Evolutionary conservation across 345 rosid genomes (phyloP).

Genomic region (Bretschneidera sinensis): DNA sequence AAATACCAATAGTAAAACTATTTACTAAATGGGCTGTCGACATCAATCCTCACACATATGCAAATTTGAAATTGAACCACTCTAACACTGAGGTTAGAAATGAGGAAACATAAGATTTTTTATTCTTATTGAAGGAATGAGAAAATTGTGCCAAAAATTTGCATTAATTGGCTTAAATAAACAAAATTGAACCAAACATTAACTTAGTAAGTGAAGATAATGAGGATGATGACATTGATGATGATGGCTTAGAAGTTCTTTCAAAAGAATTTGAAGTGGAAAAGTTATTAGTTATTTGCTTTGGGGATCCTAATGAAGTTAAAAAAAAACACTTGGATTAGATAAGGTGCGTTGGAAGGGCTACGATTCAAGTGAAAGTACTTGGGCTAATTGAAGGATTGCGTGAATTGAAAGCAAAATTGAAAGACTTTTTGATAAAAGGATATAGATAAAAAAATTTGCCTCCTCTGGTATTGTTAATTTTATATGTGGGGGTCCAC

Average conservation of each 20-base stretch:
- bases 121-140: slow-evolving; percentile 20
- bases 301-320: slow-evolving; percentile 19
- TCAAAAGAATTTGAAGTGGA: slow-evolving; percentile 21
- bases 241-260: slow-evolving; percentile 11
- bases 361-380: slow-evolving; percentile 29
- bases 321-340: slow-evolving; percentile 7
- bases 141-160: slow-evolving; percentile 20
- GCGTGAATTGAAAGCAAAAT: slow-evolving; percentile 23
- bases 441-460: slow-evolving; percentile 28
- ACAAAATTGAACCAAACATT: slow-evolving; percentile 13
- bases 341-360: slow-evolving; percentile 35
- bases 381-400: slow-evolving; percentile 35
- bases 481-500: slow-evolving; percentile 41
- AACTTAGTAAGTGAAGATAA: slow-evolving; percentile 10
- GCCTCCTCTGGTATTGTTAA: slow-evolving; percentile 35
- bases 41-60: slow-evolving; percentile 29
- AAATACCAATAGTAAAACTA: too few species aligned
- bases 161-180: slow-evolving; percentile 5
- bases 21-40: slow-evolving; percentile 49
- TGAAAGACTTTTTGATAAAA: slow-evolving; percentile 29
- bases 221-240: slow-evolving; percentile 2
- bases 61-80: slow-evolving; percentile 32
- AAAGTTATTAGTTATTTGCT: slow-evolving; percentile 12
- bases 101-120: slow-evolving; percentile 27
- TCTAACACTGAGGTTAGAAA: slow-evolving; percentile 39